Conservation (phyloP, 306 rosid species). For the Vicia villosa region DNA sequence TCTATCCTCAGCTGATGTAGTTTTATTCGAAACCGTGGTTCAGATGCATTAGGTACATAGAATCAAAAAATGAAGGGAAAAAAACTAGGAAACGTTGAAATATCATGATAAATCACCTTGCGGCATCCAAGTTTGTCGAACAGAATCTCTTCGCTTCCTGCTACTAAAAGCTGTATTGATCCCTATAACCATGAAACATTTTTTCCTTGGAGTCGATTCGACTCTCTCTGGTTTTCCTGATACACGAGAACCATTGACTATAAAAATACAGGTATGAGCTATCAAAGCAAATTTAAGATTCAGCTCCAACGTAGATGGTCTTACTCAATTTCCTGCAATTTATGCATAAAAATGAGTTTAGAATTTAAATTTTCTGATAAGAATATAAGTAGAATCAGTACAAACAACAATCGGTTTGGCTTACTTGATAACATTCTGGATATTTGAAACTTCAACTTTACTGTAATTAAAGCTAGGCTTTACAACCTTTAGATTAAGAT, state of each 20-base stretch:
- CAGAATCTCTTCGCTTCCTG: constrained; percentile 80
- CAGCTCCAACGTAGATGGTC: constrained; percentile 55
- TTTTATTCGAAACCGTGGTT: constrained; percentile 38
- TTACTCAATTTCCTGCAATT: constrained; percentile 61
- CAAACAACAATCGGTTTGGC: constrained; percentile 42
- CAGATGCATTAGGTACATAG: constrained; percentile 34
- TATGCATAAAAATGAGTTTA: constrained; percentile 33
- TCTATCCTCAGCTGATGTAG: constrained; percentile 59
- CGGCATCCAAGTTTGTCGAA: constrained; percentile 96
- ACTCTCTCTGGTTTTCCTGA: constrained; percentile 47
- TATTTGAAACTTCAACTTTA: constrained; percentile 47
- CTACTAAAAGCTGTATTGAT: constrained; percentile 90
- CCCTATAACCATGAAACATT: constrained; percentile 80
- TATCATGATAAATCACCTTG: constrained; percentile 59
- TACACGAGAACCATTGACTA: constrained; percentile 42
- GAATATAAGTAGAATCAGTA: constrained; percentile 20
- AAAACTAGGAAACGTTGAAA: constrained; percentile 26
- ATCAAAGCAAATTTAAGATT: constrained; percentile 50
- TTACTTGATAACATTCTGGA: constrained; percentile 52
- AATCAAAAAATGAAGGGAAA: constrained; percentile 14
- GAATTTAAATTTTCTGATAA: constrained; percentile 22
- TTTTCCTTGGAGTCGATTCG: constrained; percentile 57
- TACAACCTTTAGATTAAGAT: constrained; percentile 52
- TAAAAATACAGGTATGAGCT: constrained; percentile 44
- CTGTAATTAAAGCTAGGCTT: constrained; percentile 49